Conservation (phyloP, 192 early-diverging fungal species). For the Gigaspora rosea region DNA sequence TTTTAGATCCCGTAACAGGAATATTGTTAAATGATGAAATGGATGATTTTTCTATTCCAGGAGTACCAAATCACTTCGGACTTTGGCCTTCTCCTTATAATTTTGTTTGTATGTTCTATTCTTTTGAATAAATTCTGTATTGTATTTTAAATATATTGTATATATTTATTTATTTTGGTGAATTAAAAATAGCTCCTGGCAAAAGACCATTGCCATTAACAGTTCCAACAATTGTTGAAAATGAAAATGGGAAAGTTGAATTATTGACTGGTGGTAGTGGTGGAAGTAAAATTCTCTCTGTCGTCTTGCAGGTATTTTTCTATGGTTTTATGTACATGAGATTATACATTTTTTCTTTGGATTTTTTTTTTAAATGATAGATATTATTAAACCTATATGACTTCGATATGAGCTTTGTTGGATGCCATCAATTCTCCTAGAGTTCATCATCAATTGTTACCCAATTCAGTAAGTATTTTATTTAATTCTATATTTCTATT, state of each 20-base stretch:
- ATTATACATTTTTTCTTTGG: not conserved
- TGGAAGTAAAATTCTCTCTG: conserved; percentile 80
- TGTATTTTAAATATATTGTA: not conserved
- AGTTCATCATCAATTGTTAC: conserved; percentile 90
- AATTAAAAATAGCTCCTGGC: conserved; percentile 51
- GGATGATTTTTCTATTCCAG: conserved; percentile 91
- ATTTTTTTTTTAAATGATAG: conserved; percentile 39
- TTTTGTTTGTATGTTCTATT: conserved; percentile 37
- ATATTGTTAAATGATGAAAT: conserved; percentile 95
- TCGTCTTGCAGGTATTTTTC: conserved; percentile 46
- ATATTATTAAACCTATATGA: conserved; percentile 76
- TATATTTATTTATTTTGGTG: not conserved
- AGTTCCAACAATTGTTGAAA: conserved; percentile 66
- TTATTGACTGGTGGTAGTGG: conserved; percentile 85
- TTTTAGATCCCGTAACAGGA: conserved; percentile 86
- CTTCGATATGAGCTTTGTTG: conserved; percentile 62
- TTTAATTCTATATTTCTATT: not conserved
- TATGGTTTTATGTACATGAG: not conserved
- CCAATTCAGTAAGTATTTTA: conserved; percentile 50
- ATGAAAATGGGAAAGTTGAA: conserved; percentile 62
- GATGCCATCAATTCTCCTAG: conserved; percentile 74
- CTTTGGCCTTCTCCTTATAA: conserved; percentile 85
- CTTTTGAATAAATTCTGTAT: not conserved
- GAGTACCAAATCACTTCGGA: conserved; percentile 74
- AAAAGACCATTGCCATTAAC: conserved; percentile 83